Percentiles rank a stretch among this genome's conserved stretches.
Evolutionary conservation across 2,329 filamentous ascomycete species (phyloP).

Genomic region (Aspergillus persii): DNA sequence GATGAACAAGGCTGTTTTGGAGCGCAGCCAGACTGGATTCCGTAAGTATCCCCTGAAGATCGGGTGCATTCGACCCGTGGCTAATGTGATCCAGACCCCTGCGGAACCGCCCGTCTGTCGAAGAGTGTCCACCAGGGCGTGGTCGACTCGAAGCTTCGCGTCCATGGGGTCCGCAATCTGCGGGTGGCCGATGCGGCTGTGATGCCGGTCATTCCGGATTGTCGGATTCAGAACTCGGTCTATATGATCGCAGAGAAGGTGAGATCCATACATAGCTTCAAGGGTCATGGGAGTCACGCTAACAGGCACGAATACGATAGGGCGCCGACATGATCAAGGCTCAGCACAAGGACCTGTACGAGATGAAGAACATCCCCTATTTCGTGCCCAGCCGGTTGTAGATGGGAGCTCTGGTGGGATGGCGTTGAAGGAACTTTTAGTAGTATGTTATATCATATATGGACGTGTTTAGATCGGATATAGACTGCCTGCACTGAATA

Average conservation of each 20-base stretch:
- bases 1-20: slow-evolving; percentile 57
- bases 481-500: too few species aligned
- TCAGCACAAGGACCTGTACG: slow-evolving; percentile 25
- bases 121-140: slow-evolving; percentile 54
- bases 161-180: slow-evolving; percentile 54
- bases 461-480: too few species aligned
- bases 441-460: too few species aligned
- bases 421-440: neutral
- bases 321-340: slow-evolving; percentile 30
- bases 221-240: slow-evolving; percentile 60
- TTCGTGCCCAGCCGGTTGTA: slow-evolving; percentile 19
- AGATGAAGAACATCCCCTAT: slow-evolving; percentile 19
- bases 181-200: slow-evolving; percentile 57
- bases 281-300: neutral
- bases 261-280: neutral
- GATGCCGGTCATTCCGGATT: slow-evolving; percentile 55
- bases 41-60: slow-evolving; percentile 11
- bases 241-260: slow-evolving; percentile 59
- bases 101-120: slow-evolving; percentile 54
- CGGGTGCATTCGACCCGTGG: neutral
- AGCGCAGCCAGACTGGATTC: slow-evolving; percentile 55
- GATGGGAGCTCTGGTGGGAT: neutral
- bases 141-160: slow-evolving; percentile 51
- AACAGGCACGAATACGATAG: slow-evolving; percentile 15
- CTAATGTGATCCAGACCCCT: slow-evolving; percentile 42